These are phyloP conservation scores for Colletotrichum costaricense DNA, from an alignment of 2,329 filamentous ascomycete species.

Conservation along the genomic window DNA sequence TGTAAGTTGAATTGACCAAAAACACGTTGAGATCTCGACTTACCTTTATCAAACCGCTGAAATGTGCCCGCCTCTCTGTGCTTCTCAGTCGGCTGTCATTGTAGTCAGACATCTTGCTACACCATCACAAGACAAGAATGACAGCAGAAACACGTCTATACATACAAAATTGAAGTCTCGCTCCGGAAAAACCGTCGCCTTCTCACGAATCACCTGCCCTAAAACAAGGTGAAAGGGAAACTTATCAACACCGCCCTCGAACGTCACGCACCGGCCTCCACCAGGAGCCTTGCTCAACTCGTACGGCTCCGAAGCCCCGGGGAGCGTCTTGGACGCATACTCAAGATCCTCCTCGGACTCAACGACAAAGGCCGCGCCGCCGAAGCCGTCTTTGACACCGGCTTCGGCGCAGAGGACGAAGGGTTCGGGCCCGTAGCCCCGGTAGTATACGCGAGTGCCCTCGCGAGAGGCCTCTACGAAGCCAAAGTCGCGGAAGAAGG, in stretches of 20 bases:
- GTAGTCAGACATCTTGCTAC: neutral
- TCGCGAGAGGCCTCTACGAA: slow-evolving; percentile 52
- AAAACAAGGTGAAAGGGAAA: slow-evolving; percentile 68
- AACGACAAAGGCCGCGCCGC: slow-evolving; percentile 68
- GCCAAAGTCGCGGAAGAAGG: slow-evolving; percentile 61
- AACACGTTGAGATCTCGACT: no score
- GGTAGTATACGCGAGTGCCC: slow-evolving; percentile 64
- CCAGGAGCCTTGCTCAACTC: slow-evolving; percentile 63
- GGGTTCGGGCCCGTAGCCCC: slow-evolving; percentile 70
- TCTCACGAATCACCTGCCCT: slow-evolving; percentile 58
- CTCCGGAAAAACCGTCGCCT: slow-evolving; percentile 50
- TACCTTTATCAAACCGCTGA: slow-evolving; percentile 47
- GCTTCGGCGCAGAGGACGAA: slow-evolving; percentile 67
- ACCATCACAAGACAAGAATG: no score
- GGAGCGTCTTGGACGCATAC: slow-evolving; percentile 58
- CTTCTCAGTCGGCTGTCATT: slow-evolving; percentile 51
- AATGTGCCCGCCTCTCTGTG: slow-evolving; percentile 56
- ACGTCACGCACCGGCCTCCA: slow-evolving; percentile 62
- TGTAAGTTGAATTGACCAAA: slow-evolving; percentile 37
- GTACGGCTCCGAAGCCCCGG: slow-evolving; percentile 58
- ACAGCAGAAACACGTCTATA: neutral
- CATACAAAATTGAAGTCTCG: slow-evolving; percentile 58
- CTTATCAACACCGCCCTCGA: slow-evolving; percentile 64
- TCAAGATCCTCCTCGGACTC: slow-evolving; percentile 66
- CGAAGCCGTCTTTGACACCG: slow-evolving; percentile 61